Evolutionary conservation across 1,284 basidiomycete genomes (phyloP), one percentile per base, ranked within the genome.

Genomic region (Puccinia polysora): DNA sequence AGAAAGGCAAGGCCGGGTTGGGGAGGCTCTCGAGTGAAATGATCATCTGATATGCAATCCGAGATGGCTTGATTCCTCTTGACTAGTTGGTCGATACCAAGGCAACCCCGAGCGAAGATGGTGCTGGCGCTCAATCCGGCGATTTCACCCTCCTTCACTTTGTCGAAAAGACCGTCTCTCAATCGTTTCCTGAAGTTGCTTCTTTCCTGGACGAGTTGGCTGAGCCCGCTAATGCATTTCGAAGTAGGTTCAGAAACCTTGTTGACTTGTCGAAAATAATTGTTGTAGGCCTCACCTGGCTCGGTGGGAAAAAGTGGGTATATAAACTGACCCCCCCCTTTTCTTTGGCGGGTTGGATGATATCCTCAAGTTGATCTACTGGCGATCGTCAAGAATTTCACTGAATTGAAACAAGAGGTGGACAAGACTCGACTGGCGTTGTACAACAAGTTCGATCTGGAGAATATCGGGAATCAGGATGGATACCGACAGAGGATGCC

Each of bases 41-140:
- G 10, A 45, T 45, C n/a, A 45, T 10, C 40, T 45, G 40, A 45
- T 45, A n/a, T n/a, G 40, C n/a, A 10, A 45, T 45, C n/a, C n/a
- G 40, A 10, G n/a, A n/a, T n/a, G n/a, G n/a, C n/a, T n/a, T n/a
- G 40, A n/a, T 10, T 45, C n/a, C 40, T 10, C 10, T 45, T 45
- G 40, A n/a, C 10, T 45, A 94, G 90, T 84, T 98, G 63, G 95
- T 97, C 50, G 96, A 98, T 78, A 98, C 95, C 2, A 98, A 98
- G 81, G 96, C 94, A 2, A 75, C 69, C 34, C 69, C 69, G 5
- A 45, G 36, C 20, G 69, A 71, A 30, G 59, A 71, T 23, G 59
- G 50, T 10, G 49, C 34, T 4, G 40, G 74, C 6, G 79, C 69
- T 30, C 77, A 14, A 80, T 85, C 91, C 70, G 88, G 94, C 79